Conservation (phyloP, 345 rosid species). For the Mangifera indica region DNA sequence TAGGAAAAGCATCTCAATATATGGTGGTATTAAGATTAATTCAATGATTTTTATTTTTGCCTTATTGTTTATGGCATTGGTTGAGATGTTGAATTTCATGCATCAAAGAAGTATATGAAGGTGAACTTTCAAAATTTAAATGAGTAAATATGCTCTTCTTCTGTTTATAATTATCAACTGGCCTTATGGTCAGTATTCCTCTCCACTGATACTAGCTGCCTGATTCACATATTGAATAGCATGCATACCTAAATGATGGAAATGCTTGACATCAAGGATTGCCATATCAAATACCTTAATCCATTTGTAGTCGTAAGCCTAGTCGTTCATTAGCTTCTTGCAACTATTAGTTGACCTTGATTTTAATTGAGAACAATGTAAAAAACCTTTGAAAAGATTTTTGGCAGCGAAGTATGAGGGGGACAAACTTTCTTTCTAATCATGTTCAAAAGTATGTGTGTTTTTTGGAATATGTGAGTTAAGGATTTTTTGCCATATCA, state of each 20-base stretch:
- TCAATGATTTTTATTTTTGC: not conserved
- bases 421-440: conserved; percentile 10
- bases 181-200: not conserved
- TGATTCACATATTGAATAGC: not conserved
- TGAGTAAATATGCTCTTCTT: not conserved
- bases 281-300: conserved; percentile 2
- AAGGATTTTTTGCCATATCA: conserved; percentile 16
- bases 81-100: conserved; percentile 1
- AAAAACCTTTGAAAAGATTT: not conserved
- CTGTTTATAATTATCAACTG: not conserved
- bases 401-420: not conserved
- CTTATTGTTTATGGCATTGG: not conserved
- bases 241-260: not conserved
- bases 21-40: not conserved
- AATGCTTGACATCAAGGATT: conserved; percentile 5
- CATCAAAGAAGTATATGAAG: not conserved
- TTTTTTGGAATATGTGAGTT: conserved; percentile 10
- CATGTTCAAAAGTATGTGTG: conserved; percentile 18
- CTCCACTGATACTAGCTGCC: not conserved
- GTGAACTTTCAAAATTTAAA: not conserved
- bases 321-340: not conserved
- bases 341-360: conserved; percentile 6
- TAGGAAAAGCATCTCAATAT: conserved; percentile 5
- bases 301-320: not conserved
- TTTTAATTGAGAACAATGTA: not conserved